Evolutionary conservation across 345 rosid genomes (phyloP), one percentile per base, ranked within the genome.

Genomic region (Chamaenerion angustifolium): DNA sequence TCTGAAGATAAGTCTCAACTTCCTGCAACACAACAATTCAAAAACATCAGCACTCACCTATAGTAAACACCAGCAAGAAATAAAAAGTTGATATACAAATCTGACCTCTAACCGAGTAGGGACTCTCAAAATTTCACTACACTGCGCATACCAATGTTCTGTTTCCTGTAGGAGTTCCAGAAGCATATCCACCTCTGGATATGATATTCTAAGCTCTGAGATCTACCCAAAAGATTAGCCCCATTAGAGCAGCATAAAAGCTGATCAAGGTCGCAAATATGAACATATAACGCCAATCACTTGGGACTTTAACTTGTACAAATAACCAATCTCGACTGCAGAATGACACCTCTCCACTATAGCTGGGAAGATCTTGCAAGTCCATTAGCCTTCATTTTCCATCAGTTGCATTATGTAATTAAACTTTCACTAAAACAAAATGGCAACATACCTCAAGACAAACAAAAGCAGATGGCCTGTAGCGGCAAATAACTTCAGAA

Each of bases 381-480:
- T 31, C 7, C 37, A 31, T 31, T 31, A 15, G 31, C 23, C 14
- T 46, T 48, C 37, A 6, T 17, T 49, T 25, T 25, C 42, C 21
- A 9, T 17, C 12, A 54, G 40, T 19, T 12, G 13, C 1, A 45
- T 16, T 23, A 57, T 12, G 43, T 40, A 35, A 49, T 49, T 25
- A 9, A 12, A 2, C 16, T n/a, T 12, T 31, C 18, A 31, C 42
- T 50, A 3, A 31, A 46, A 52, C 31, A 12, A 64, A 31, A 53
- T 16, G 17, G 42, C 17, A 52, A 23, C 68, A 54, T 77, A 90
- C 98, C 98, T 85, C 94, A 64, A 90, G 71, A 73, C 98, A 90
- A 52, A 74, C 88, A 64, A 59, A 83, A 60, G 82, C 68, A 54
- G 92, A 76, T 62, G 94, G 92, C 71, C 94, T 73, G 70, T 94